Base-by-base conservation (phyloP, 1,284 basidiomycete genomes). In the Cutaneotrichosporon spelunceum region DNA sequence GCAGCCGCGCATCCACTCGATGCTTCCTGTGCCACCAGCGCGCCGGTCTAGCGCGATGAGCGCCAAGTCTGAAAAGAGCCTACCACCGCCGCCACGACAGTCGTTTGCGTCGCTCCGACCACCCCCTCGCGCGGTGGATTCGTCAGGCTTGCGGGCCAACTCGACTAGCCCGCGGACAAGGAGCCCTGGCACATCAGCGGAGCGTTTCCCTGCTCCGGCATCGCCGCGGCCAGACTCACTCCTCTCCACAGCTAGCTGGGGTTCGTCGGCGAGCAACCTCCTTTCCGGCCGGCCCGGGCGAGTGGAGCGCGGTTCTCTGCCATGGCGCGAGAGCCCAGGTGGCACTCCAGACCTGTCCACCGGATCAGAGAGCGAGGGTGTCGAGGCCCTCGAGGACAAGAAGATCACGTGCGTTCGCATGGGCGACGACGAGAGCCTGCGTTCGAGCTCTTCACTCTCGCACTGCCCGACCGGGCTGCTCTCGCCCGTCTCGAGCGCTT, bases 211-310 rank as follows among this genome's bases (percentile, higher is more conserved):
- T 26, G 33, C 34, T 8, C 14, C 34, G 1, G 14, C 5, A 2
- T 39, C 52, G 6, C 33, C 52, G 2, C 52, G 52, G 1, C 52
- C 52, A 3, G 52, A 53, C 33, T 53, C 52, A 3, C 34, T 53
- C 4, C 52, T 53, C 21, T 53, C 52, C 9, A 53, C 52, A 2
- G 52, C 52, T 6, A 53, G 52, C 52, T 53, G 52, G 52, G 52
- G 52, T 14, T 53, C 52, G 33, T 39, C 33, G 2, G 52, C 23
- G 1, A 14, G 33, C 4, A 3, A 26, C 14, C 48, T 26, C 48
- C 11, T n/a, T 26, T n/a, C 19, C 4, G 26, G 48, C 16, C 19
- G 26, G 1, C 24, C 19, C 1, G 48, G 48, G 9, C 48, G 48
- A 2, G 34, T 36, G 9, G 21, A 36, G 21, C 33, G 34, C 5